These are phyloP conservation scores for Dictyostelium intermedium DNA, from an alignment of 78 protist genomes.

Conservation along the genomic window DNA sequence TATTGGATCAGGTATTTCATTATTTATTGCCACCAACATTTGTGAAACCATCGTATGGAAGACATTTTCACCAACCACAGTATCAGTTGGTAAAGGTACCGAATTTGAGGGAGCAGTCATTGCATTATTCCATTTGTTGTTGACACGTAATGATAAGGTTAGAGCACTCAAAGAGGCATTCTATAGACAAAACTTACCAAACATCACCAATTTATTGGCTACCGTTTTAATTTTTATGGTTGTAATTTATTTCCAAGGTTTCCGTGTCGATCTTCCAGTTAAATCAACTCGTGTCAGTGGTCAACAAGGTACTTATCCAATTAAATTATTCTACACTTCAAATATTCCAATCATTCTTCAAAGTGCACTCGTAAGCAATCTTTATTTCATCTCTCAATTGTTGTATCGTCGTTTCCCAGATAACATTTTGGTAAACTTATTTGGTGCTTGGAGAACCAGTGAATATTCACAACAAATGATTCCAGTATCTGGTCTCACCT, in stretches of 20 bases:
- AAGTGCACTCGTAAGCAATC: conserved; percentile 97
- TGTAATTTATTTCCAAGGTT: conserved; percentile 99
- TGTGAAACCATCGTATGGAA: conserved; percentile 99
- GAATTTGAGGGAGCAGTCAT: conserved; percentile 99
- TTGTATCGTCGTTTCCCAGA: conserved; percentile 94
- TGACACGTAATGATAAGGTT: conserved; percentile 93
- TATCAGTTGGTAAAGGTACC: conserved; percentile 97
- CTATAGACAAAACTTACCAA: conserved; percentile 99
- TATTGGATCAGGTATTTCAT: conserved; percentile 99
- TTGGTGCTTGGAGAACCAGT: conserved; percentile 96
- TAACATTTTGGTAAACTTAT: conserved; percentile 90
- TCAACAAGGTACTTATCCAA: conserved; percentile 95
- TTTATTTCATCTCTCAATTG: conserved; percentile 98
- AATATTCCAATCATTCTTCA: conserved; percentile 99
- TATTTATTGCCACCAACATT: conserved; percentile 99
- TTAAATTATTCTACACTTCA: conserved; percentile 99
- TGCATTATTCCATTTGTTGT: conserved; percentile 97
- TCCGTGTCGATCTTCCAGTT: conserved; percentile 97
- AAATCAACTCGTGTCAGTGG: conserved; percentile 78
- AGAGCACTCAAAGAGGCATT: conserved; percentile 99
- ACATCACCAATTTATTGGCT: conserved; percentile 98
- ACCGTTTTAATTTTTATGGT: conserved; percentile 98
- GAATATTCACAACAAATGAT: conserved; percentile 77
- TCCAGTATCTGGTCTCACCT: conserved; percentile 98
- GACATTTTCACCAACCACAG: conserved; percentile 98